Base-by-base conservation (phyloP, 2,329 filamentous ascomycete genomes). In the Penicillium paneum region DNA sequence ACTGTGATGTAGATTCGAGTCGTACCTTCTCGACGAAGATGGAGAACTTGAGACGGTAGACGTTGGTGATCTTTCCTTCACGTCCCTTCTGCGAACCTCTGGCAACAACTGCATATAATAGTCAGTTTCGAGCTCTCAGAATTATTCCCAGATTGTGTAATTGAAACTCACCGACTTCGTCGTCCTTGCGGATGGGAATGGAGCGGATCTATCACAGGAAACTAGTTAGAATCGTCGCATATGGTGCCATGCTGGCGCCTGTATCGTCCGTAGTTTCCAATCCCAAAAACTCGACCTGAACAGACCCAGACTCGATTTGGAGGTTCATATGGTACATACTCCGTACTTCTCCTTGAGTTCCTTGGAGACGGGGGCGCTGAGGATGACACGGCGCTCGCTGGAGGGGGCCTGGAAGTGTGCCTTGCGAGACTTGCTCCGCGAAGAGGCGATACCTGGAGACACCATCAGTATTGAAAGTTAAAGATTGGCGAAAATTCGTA, bases 281-380 rank as follows among this genome's bases (percentile, higher is more conserved):
- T 45, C 47, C 17, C 42, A 32, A 40, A 42, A 51, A 56, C 41
- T 41, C 34, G 34, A 54, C 45, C 51, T 36, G 53, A 45, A 52
- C 46, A 53, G 47, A 52, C 50, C 53, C 48, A 47, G 45, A 49
- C 52, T 46, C 34, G 44, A 42, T 39, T 48, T 50, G 34, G 54
- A 26, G 35, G 49, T 52, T 50, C 43, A 57, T 29, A 42, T 55
- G 47, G 34, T 54, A 76, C 89, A 68, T 84, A 97, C 94, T 80
- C 96, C 96, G 89, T 99, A 90, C 87, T 99, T 94, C 82, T 96
- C 92, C 76, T 91, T 88, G 77, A 99, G 87, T 83, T 99, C 94
- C 85, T 96, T 96, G 83, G 84, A 89, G 69, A 97, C 85, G 72
- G 90, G 89, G 69, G 94, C 92, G 83, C 89, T 93, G 92, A 99